Base-by-base conservation (phyloP, 768 basidiomycete species). In the Mycena capillaripes region DNA sequence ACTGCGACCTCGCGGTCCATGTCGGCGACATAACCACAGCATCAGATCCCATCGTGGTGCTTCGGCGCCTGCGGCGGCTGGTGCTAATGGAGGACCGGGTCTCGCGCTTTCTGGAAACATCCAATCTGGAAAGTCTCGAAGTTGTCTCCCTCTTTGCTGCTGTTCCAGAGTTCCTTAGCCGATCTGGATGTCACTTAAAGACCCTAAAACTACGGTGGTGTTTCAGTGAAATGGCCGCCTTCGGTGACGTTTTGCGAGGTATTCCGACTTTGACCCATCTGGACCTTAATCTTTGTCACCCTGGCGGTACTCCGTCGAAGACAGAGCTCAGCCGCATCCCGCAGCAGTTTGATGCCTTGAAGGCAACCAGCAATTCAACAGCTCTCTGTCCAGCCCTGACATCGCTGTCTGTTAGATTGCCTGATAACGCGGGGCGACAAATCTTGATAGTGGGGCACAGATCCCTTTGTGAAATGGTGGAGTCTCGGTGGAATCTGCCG, bases 401-500 rank as follows among this genome's bases (percentile, higher is more conserved):
- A 38, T 59, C 58, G 1, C 2, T 59, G 27, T 2, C 0, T 59
- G 58, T 59, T 30, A 11, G 21, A 44, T 59, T 59, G 2, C 58
- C 40, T 9, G 55, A 29, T 56, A 9, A 56, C 55, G 11, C 21
- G 32, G 16, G 23, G 32, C 58, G 4, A 42, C 23, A 42, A 21
- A 10, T 21, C 38, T 8, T 42, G 38, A 10, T 10, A 59, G 58
- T 2, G 58, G 38, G 40, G 1, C 11, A 42, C 7, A 3, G 9
- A 56, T 32, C 53, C 53, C 30, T 56, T 10, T 36, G 53, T 44
- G 58, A 59, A 29, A 59, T 59, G 58, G 40, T 59, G 58, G 58
- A 59, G 58, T 59, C 58, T 59, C 58, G 58, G 58, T 59, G 58
- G 58, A 59, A 59, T 59, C 36, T 40, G 36, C 57, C 36, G 23